Base-by-base conservation (phyloP, 1,139 yeast species). In the Yamadazyma dendronema region DNA sequence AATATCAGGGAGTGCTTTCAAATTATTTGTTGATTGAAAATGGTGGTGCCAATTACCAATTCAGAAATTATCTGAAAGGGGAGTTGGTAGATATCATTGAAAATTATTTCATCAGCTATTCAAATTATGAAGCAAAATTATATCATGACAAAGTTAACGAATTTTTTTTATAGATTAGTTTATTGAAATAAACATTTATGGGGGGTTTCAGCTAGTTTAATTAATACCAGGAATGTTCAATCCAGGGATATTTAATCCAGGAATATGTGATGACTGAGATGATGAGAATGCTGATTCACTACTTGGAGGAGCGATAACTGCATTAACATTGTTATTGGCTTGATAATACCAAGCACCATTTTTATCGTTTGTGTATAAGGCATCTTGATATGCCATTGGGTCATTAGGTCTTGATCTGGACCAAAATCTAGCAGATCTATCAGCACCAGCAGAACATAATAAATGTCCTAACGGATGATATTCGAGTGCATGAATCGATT, bases 381-480 rank as follows among this genome's bases (percentile, higher is more conserved):
- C 84, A 58, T 90, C 97, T 47, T 81, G 79, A 62, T 81, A 88
- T 3, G 90, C 85, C 56, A 76, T 77, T 0, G 88, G 84, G 62
- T 92, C 98, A 49, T 84, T 84, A 1, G 97, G 97, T 55, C 96
- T 72, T 1, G 95, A 85, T 37, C 98, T 72, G 25, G 92, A 81
- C 98, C 98, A 92, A 62, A 92, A 87, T 44, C 97, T 67, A n/a
- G 95, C 88, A 10, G 94, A 81, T 55, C 94, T 78, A 61, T 92
- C 98, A 42, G 94, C 89, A 19, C 97, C 92, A 0, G 97, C 97
- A 12, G 96, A 81, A 42, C 95, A 84, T 33, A 92, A 69, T 38
- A 90, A 68, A 61, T 92, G 97, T 2, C 98, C 98, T 52, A 87
- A 69, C 3, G 97, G 97, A 61, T 90, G 97, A 55, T 89, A 92